Evolutionary conservation across 2,329 filamentous ascomycete species (phyloP).

Genomic region (Alternaria metachromatica): DNA sequence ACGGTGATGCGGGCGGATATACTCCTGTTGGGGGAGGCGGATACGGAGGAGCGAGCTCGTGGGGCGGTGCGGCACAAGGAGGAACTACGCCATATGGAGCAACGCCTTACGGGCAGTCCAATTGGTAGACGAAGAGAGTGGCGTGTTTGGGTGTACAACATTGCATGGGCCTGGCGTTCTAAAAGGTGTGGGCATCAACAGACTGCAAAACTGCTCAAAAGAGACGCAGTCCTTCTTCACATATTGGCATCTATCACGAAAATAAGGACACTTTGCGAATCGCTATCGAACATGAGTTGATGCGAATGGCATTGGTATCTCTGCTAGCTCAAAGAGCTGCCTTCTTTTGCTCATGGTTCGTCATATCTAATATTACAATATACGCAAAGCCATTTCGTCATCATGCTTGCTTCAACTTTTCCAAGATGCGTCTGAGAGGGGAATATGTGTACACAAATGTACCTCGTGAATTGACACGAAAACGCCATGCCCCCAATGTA

Average conservation of each 20-base stretch:
- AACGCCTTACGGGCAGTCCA: constrained; percentile 63
- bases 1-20: constrained; percentile 66
- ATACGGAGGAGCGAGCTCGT: constrained; percentile 62
- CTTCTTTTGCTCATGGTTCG: constrained; percentile 11
- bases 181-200: constrained; percentile 14
- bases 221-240: background rate
- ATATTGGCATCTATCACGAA: background rate
- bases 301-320: constrained; percentile 9
- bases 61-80: constrained; percentile 60
- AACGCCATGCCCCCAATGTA: constrained; percentile 30
- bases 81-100: constrained; percentile 64
- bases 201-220: background rate
- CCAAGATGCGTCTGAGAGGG: constrained; percentile 35
- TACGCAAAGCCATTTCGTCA: constrained; percentile 14
- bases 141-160: constrained; percentile 22
- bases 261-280: background rate
- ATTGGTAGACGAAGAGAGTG: constrained; percentile 21
- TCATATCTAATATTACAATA: constrained; percentile 33
- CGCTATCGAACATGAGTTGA: background rate
- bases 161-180: constrained; percentile 38
- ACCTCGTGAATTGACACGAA: constrained; percentile 5
- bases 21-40: constrained; percentile 64
- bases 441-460: constrained; percentile 39
- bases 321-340: background rate
- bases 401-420: constrained; percentile 16